Base-by-base conservation (phyloP, 1,284 basidiomycete species). In the Malassezia japonica region DNA sequence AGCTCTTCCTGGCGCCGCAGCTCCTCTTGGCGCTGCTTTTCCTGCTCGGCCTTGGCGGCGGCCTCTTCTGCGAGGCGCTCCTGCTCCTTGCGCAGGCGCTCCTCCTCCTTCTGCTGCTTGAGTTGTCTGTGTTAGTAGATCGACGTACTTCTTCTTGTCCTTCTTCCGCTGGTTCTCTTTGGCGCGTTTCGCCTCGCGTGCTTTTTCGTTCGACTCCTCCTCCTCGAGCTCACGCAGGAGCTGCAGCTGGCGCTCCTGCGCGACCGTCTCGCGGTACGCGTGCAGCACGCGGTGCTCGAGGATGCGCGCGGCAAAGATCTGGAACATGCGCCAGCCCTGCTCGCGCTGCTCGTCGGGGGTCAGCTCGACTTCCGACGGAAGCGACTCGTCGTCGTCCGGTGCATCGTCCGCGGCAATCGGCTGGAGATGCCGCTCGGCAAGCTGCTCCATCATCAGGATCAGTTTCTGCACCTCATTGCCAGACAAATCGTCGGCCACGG, bases 381-480 rank as follows among this genome's bases (percentile, higher is more conserved):
- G n/a, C 10, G 76, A 39, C 78, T 80, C 0, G 36, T 78, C 79
- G 6, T 78, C 78, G 16, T 57, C 55, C 12, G 24, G 47, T 5
- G 57, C 58, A 6, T 61, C 57, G 27, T 62, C 61, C 9, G 62
- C 61, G 56, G 37, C 56, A 57, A 18, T 33, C 45, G 28, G 50
- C 60, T 86, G 83, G 80, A 91, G 87, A 36, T 90, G 82, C 53
- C 88, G 82, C 72, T 96, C 90, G 1, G 92, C 91, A 29, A 98
- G 81, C 75, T 94, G 89, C 75, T 98, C 92, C 92, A 98, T 98
- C 92, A 98, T 98, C 77, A 98, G 91, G 66, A 98, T 78, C 78
- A 98, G 96, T 77, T 95, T 96, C 67, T 90, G 87, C 3, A 90
- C 92, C 69, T 98, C 91, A 70, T 96, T 96, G 79, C 94, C 94